Evolutionary conservation across 257 asterid genomes (phyloP).

Genomic region (Solanum piurae): DNA sequence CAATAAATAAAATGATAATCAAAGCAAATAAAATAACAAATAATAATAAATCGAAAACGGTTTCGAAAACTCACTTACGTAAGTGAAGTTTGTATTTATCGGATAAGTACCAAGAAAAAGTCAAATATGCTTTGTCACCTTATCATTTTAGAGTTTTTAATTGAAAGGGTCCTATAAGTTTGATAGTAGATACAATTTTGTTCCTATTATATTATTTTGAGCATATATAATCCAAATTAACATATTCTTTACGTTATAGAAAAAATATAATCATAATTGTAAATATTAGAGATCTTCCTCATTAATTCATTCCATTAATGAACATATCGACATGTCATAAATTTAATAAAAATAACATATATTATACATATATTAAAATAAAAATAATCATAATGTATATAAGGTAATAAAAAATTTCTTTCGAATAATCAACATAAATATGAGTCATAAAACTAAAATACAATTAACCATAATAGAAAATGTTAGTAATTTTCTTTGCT

Average conservation of each 20-base stretch:
- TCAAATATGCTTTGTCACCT: not conserved
- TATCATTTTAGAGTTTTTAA: not conserved
- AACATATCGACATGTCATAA: not conserved
- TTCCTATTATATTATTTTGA: not conserved
- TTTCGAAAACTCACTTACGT: not conserved
- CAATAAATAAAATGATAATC: not conserved
- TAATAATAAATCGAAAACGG: not conserved
- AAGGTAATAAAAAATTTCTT: not conserved
- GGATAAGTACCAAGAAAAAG: not conserved
- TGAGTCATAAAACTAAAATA: not conserved
- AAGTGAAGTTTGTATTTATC: not conserved
- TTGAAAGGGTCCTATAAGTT: not conserved
- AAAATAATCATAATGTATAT: not conserved
- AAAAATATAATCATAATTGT: not conserved
- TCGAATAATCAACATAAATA: not conserved
- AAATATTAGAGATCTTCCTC: not conserved
- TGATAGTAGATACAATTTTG: not conserved
- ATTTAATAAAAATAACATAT: not conserved
- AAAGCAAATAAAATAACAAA: not conserved
- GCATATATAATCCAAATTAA: not conserved
- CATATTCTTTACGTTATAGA: not conserved
- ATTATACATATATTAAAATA: not conserved
- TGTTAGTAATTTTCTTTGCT: not conserved
- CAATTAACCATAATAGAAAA: not conserved
- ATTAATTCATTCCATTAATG: not conserved